Conservation (phyloP, 2,329 filamentous ascomycete genomes). For the Colletotrichum chlorophyti region DNA sequence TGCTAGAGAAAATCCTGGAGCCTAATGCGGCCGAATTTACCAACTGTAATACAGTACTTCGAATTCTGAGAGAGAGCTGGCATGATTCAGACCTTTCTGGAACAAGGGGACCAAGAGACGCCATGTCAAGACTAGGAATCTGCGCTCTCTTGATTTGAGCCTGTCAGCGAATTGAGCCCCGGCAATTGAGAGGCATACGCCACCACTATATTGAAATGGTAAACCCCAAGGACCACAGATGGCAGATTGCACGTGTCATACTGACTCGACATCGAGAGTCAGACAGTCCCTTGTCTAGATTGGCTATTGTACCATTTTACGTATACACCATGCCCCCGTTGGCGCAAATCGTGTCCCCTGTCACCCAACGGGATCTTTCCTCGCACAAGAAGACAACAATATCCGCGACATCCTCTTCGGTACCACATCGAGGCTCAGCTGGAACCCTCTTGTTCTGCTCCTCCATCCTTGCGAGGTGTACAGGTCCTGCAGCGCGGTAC, state of each 20-base stretch:
- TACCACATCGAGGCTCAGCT: conserved; percentile 14
- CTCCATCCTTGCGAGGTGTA: conserved; percentile 13
- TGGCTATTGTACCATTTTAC: too few species aligned
- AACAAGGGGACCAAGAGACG: not conserved
- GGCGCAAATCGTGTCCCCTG: conserved; percentile 15
- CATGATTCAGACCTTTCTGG: not conserved
- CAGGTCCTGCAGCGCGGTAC: conserved; percentile 17
- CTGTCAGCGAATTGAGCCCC: too few species aligned
- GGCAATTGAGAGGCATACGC: too few species aligned
- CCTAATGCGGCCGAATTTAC: conserved; percentile 6
- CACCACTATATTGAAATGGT: too few species aligned
- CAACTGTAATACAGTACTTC: conserved; percentile 11
- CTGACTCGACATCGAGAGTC: too few species aligned
- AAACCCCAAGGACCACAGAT: too few species aligned
- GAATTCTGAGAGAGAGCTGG: conserved; percentile 13
- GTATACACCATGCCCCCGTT: conserved; percentile 20
- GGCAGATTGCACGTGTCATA: too few species aligned
- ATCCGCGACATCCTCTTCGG: conserved; percentile 11
- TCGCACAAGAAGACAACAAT: conserved; percentile 18
- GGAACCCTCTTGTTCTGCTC: conserved; percentile 16
- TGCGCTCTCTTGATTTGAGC: conserved; percentile 8
- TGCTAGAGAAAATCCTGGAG: conserved; percentile 8
- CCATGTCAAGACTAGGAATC: conserved; percentile 5
- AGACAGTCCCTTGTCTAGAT: too few species aligned
- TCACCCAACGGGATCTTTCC: conserved; percentile 19